These are phyloP conservation scores for Zygotorulaspora sp. DNA, from an alignment of 805 yeast species.

Conservation along the genomic window DNA sequence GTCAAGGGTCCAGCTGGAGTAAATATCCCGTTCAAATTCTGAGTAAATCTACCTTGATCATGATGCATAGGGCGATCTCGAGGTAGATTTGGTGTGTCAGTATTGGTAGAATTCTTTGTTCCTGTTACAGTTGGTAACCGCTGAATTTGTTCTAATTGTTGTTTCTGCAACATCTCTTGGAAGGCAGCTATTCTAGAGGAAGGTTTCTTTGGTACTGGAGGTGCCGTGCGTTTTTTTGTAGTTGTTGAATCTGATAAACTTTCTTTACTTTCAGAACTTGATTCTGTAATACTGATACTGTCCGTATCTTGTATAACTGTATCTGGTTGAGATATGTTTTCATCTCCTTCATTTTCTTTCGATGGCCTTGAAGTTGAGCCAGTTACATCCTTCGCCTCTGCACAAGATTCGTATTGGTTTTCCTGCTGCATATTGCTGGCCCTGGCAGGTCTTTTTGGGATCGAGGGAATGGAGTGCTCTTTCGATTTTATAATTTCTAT, in stretches of 20 bases:
- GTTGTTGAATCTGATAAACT: neutral
- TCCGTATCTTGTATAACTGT: too few species aligned
- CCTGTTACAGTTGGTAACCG: slow-evolving; percentile 28
- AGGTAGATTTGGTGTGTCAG: slow-evolving; percentile 8
- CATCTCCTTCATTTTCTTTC: too few species aligned
- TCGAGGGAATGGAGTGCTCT: too few species aligned
- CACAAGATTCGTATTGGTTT: too few species aligned
- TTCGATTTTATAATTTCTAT: too few species aligned
- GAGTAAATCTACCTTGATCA: slow-evolving; percentile 44
- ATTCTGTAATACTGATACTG: neutral
- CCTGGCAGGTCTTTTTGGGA: too few species aligned
- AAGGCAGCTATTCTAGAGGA: slow-evolving; percentile 78
- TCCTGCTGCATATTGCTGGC: too few species aligned
- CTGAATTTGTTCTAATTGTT: slow-evolving; percentile 49
- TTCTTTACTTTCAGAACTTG: neutral
- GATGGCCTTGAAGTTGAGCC: too few species aligned
- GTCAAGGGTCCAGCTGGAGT: slow-evolving; percentile 50
- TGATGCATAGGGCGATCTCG: slow-evolving; percentile 9
- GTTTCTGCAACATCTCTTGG: slow-evolving; percentile 64
- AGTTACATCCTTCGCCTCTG: too few species aligned
- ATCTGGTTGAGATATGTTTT: too few species aligned
- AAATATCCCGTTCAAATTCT: slow-evolving; percentile 56
- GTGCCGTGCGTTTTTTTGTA: slow-evolving; percentile 27
- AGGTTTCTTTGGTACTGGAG: slow-evolving; percentile 71
- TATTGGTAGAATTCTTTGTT: slow-evolving; percentile 25